Base-by-base conservation (phyloP, 208 protist genomes). In the Wallacemonas rigidus region DNA sequence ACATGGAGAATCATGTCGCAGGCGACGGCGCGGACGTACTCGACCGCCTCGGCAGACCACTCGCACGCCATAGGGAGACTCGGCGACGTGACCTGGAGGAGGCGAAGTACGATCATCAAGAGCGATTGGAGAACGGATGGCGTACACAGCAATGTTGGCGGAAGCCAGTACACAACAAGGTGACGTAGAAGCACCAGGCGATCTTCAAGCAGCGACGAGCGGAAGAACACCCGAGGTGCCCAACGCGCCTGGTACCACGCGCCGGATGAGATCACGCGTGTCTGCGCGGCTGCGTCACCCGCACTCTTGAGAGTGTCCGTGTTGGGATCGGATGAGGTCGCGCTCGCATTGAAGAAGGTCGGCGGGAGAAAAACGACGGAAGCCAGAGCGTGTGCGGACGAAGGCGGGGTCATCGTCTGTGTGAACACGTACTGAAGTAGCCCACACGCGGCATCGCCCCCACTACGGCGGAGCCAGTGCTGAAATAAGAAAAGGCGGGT, bases 1-100 rank as follows among this genome's bases (percentile, higher is more conserved):
- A 81, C 63, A 56, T 88, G 81, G 40, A 88, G 67, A 4, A 92
- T 67, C n/a, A 83, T 73, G 60, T 76, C 58, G 67, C 87, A 90
- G 41, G 86, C 80, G 3, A 36, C n/a, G 14, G 39, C 40, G 4
- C 39, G 51, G 57, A 68, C 54, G 15, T 48, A 60, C 11, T 58
- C 51, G 48, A 17, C n/a, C 26, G 74, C 39, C 5, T 51, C 38
- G 15, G 8, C 50, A 9, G 39, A 53, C 9, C 53, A 68, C 38
- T 72, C 54, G 69, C 39, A 78, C 11, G 67, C 63, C 38, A 74
- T 47, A 8, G 35, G 7, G 17, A 6, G 38, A n/a, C 4, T 15
- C 9, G 12, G 50, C 9, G 44, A 3, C 17, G 55, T 56, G 5
- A 3, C 60, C 61, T 58, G 53, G 26, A 79, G 58, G 3, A 61